Evolutionary conservation across 1,284 basidiomycete species (phyloP).

Genomic region (Rhodofomes roseus): DNA sequence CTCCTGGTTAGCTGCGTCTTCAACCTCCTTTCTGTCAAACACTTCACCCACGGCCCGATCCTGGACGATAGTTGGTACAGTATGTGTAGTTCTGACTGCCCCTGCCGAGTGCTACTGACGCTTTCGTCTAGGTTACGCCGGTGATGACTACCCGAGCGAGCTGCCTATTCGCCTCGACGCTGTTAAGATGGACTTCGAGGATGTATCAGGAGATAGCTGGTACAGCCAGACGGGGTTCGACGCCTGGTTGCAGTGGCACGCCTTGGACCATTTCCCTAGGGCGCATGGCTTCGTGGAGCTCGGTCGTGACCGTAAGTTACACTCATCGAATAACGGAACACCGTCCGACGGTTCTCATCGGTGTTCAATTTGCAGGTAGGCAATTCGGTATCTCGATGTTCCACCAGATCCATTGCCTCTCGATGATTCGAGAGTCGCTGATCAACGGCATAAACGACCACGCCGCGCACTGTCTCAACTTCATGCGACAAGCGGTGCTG

Average conservation of each 20-base stretch:
- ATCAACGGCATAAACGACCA: conserved; percentile 5
- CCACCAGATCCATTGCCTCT: conserved; percentile 38
- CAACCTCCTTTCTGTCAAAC: background rate
- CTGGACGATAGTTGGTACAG: conserved; percentile 3
- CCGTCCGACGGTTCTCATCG: background rate
- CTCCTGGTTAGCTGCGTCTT: background rate
- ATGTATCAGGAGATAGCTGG: background rate
- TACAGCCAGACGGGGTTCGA: conserved; percentile 1
- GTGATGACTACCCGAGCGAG: conserved; percentile 3
- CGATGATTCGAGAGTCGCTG: background rate
- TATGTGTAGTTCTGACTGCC: background rate
- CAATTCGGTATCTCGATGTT: conserved; percentile 33
- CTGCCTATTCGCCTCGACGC: background rate
- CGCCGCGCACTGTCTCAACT: conserved; percentile 15
- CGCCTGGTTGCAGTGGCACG: conserved; percentile 3
- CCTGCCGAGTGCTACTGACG: background rate
- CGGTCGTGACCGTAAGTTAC: background rate
- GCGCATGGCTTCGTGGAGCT: conserved; percentile 3
- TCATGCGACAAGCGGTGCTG: conserved; percentile 27
- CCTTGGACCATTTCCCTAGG: conserved; percentile 1
- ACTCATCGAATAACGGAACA: no score
- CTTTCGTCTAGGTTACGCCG: background rate
- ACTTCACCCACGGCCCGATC: background rate
- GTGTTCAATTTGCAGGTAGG: conserved; percentile 5
- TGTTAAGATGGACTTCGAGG: conserved; percentile 2